Base-by-base conservation (phyloP, 805 yeast genomes). In the Cyberlindnera euphorbiae region DNA sequence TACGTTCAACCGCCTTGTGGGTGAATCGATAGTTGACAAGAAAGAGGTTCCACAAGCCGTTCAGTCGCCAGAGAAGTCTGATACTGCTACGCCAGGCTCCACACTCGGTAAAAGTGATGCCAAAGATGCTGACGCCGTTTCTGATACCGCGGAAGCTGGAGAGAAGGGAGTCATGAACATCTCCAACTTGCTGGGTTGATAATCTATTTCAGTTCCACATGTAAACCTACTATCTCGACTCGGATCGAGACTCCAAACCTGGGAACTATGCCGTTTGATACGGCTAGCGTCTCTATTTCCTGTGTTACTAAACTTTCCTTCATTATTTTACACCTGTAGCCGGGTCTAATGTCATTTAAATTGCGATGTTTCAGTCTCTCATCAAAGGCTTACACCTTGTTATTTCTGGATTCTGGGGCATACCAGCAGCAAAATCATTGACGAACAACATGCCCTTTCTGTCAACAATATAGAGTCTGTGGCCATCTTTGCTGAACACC, bases 401-500 rank as follows among this genome's bases (percentile, higher is more conserved):
- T 7, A 82, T 79, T 13, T 77, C 81, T 17, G 69, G 71, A 47
- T 76, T 78, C 44, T 77, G 79, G 8, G 10, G 93, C 16, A 79
- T 59, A 2, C 94, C 96, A 35, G 87, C 89, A 11, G 93, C 83
- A 61, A 88, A 89, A 60, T 89, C 97, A 47, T 83, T 85, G 22
- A 88, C 74, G 44, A 79, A 79, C 30, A 88, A 62, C 1, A 76
- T 59, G 0, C 97, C 97, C 50, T 83, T 85, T 27, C 96, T 65
- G 58, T 89, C 97, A 12, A 87, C 70, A 4, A 77, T 71, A 47
- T 76, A 80, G 14, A 89, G 64, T 43, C 78, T 78, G 32, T 88
- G 88, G 0, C 97, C 97, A 53, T 84, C 86, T 8, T 76, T 70
- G 24, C 89, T 81, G 53, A 86, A 89, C 34, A 71, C 61, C 42